Evolutionary conservation across 1,284 basidiomycete genomes (phyloP).

Genomic region (Puccinia hordei): DNA sequence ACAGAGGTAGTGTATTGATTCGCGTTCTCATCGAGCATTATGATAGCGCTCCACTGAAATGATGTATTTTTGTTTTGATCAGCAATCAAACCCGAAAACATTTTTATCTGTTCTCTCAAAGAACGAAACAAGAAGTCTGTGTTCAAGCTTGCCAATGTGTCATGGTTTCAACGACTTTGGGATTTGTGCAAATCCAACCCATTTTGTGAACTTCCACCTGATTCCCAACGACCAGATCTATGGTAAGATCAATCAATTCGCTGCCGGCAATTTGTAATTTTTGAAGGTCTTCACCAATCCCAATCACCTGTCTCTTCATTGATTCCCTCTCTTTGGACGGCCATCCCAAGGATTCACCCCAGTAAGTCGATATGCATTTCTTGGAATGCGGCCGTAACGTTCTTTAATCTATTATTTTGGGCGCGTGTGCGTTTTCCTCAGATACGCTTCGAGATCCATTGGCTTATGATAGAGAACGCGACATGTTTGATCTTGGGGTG

Average conservation of each 20-base stretch:
- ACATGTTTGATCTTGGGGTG: constrained; percentile 58
- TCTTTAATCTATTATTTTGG: neutral
- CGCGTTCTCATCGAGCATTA: neutral
- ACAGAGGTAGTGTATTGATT: constrained; percentile 32
- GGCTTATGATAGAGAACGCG: constrained; percentile 56
- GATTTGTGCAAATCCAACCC: constrained; percentile 48
- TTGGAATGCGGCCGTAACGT: neutral
- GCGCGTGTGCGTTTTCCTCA: constrained; percentile 42
- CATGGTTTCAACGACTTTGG: constrained; percentile 46
- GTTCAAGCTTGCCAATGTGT: constrained; percentile 35
- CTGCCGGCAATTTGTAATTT: neutral
- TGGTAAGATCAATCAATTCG: constrained; percentile 32
- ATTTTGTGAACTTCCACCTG: constrained; percentile 34
- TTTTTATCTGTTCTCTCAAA: constrained; percentile 35
- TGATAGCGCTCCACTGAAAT: neutral
- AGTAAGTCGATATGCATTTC: constrained; percentile 7
- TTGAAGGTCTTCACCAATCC: neutral
- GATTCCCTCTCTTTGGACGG: neutral
- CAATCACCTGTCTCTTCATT: neutral
- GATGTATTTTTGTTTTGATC: neutral
- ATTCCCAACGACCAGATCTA: constrained; percentile 29
- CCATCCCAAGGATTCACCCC: constrained; percentile 31
- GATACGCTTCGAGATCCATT: constrained; percentile 56
- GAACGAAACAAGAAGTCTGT: constrained; percentile 6
- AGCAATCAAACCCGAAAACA: constrained; percentile 46